Evolutionary conservation across 371 early-diverging fungal genomes (phyloP), one percentile per base, ranked within the genome.

Genomic region (Massospora cicadina): DNA sequence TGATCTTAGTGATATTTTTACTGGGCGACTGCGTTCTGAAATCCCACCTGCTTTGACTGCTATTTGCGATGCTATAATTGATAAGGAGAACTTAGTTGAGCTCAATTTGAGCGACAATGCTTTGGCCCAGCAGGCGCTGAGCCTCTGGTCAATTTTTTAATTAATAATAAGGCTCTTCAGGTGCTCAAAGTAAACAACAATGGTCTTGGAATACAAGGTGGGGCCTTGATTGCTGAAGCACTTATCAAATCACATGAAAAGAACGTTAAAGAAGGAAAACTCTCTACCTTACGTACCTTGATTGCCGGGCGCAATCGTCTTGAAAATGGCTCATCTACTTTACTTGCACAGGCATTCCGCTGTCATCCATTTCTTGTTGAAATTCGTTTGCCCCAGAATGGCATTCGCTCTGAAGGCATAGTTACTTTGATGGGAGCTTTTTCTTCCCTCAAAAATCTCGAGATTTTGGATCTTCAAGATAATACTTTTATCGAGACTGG

Each of bases 71-170:
- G 91, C 93, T 0, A 76, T 95, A 62, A 79, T 79, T 62, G 84
- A 87, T 70, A 83, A 89, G 66, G 79, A 81, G 25, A 70, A 80
- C 55, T 79, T 97, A 32, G 71, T 81, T 25, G 86, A 87, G 67
- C 77, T 96, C 55, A 87, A 95, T 75, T 71, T 95, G 33, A 88
- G 88, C n/a, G 96, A 98, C 74, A 98, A 98, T 68, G 98, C 98
- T 98, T 98, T 75, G 98, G 98, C 1, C 96, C 95, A 23, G 85
- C 87, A 59, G 96, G 96, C 43, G 90, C 93, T 54, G 79, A 82
- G 57, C 93, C 96, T 1, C 76, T 96, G 76, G 79, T 86, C 30
- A 80, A 84, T 23, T 90, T 94, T 60, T 70, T 96, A 58, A 79
- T 80, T 71, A 82, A 89, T 69, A 88, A 83, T 71, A 78, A 82